phyloP scores from a whole-genome alignment of 441 rosid species.

The Populus tomentosa region DNA sequence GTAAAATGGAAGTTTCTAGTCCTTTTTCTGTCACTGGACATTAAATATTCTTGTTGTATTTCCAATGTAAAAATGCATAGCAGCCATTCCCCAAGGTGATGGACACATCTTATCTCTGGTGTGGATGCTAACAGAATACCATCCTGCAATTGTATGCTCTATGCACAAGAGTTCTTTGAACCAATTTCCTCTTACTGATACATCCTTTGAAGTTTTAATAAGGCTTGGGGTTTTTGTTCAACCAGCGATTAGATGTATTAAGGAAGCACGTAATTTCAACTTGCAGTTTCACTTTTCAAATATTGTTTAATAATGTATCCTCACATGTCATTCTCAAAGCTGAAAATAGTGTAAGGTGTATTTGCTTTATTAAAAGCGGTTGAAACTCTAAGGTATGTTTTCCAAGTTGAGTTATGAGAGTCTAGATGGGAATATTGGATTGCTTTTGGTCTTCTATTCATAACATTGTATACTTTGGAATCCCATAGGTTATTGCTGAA shows the following conservation, averaged over 20 bases:
- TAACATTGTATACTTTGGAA: not conserved
- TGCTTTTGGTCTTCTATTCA: not conserved
- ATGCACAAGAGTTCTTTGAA: not conserved
- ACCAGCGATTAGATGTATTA: not conserved
- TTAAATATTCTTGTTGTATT: not conserved
- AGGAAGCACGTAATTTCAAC: not conserved
- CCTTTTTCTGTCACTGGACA: not conserved
- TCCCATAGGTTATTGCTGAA: constrained; percentile 78
- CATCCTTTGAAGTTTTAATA: not conserved
- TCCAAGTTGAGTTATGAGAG: not conserved
- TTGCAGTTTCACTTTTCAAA: not conserved
- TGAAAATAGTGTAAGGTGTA: not conserved
- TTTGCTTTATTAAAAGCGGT: not conserved
- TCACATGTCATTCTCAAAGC: not conserved
- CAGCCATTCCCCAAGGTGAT: not conserved
- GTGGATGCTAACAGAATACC: not conserved
- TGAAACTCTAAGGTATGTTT: not conserved
- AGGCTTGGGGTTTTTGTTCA: not conserved
- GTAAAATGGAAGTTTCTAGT: not conserved
- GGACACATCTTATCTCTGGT: not conserved
- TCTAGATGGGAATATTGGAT: not conserved
- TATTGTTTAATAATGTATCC: not conserved
- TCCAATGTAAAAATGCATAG: not conserved
- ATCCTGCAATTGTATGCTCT: not conserved
- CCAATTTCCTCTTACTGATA: not conserved